Evolutionary conservation across 2,329 filamentous ascomycete species (phyloP).

Genomic region (Chaetomium sp.): DNA sequence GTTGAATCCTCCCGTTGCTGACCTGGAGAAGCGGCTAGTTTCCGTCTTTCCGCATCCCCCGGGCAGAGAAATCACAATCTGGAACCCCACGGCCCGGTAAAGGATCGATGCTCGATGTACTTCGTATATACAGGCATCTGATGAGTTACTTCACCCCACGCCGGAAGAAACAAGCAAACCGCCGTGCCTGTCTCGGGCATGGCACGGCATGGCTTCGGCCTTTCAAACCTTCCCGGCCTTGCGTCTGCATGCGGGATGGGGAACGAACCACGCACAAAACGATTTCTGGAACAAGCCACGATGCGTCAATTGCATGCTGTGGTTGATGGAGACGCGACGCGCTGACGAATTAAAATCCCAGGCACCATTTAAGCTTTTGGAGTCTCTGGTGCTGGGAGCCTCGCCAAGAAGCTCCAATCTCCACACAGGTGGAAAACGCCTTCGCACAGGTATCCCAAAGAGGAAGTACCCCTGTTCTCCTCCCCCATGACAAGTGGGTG

Average conservation of each 20-base stretch:
- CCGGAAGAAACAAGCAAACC: too few species aligned
- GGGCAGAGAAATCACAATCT: too few species aligned
- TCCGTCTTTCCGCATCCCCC: too few species aligned
- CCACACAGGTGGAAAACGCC: slow-evolving; percentile 21
- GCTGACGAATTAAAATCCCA: slow-evolving; percentile 19
- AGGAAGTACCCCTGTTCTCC: slow-evolving; percentile 31
- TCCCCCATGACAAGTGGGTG: not conserved
- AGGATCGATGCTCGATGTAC: too few species aligned
- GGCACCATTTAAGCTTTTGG: slow-evolving; percentile 29
- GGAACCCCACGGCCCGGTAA: too few species aligned
- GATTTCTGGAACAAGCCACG: not conserved
- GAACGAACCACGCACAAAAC: not conserved
- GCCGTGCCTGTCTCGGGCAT: too few species aligned
- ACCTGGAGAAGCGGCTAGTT: too few species aligned
- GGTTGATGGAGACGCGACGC: slow-evolving; percentile 12
- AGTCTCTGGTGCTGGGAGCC: slow-evolving; percentile 25
- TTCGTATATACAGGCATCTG: too few species aligned
- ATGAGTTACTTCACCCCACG: too few species aligned
- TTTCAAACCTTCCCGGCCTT: too few species aligned
- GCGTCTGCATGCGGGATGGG: not conserved
- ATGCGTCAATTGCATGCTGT: not conserved
- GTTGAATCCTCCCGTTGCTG: too few species aligned
- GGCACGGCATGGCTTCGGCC: too few species aligned
- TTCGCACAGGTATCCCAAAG: slow-evolving; percentile 36
- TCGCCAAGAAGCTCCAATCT: slow-evolving; percentile 29